Evolutionary conservation across 179 eudicot genomes (phyloP), one percentile per base, ranked within the genome.

Genomic region (Pouteria campechiana): DNA sequence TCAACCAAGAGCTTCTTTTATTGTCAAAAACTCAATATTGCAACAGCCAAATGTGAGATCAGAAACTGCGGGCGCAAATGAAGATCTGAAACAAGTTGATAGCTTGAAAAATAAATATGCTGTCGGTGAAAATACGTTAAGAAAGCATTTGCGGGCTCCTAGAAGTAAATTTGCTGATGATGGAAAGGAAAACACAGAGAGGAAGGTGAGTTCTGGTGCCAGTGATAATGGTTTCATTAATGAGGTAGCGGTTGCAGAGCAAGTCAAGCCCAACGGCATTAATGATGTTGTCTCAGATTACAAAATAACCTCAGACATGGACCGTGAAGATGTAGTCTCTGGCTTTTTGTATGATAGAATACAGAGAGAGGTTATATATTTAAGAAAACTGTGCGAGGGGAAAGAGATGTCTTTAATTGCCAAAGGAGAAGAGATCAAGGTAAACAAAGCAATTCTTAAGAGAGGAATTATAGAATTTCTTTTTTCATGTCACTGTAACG

Each of bases 371-470:
- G 85, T 92, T 25, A 71, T 80, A 36, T 41, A 52, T 46, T 61
- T 77, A 41, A 69, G 94, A 69, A 92, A 73, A 69, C 46, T 24
- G 28, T 87, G 82, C 51, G 83, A 71, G 45, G 63, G 50, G 36
- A 87, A 83, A 67, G 89, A 75, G 11, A 50, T 31, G 37, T 54
- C 27, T 46, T 52, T 83, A 60, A 50, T 46, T 33, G 63, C 59
- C 40, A 92, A 80, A 69, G 93, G 80, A 33, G 94, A 79, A 52
- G 93, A 92, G 67, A 73, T 75, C 52, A 83, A 75, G 96, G 96
- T 80, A 35, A 63, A 19, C 9, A 24, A 44, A n/a, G 6, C 7
- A 17, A 8, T 12, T 12, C 5, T 6, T n/a, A 12, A 37, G 10
- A n/a, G n/a, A 19, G n/a, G n/a, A n/a, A n/a, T n/a, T n/a, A n/a